Evolutionary conservation across 2,329 filamentous ascomycete species (phyloP).

Genomic region (Fusarium papillatum): DNA sequence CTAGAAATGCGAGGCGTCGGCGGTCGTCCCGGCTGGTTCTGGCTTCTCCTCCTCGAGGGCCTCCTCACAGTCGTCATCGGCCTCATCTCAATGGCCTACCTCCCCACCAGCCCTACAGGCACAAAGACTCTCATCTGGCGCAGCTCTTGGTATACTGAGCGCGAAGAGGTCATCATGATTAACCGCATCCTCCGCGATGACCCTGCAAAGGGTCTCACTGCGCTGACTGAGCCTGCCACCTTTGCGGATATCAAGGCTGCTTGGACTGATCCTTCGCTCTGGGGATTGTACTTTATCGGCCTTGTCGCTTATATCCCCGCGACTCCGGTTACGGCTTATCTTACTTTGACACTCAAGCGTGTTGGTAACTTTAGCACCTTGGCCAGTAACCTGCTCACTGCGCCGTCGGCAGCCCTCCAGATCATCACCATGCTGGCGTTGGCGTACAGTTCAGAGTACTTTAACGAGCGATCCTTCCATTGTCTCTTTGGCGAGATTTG

Average conservation of each 20-base stretch:
- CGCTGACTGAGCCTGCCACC: slow-evolving; percentile 58
- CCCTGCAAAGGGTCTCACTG: slow-evolving; percentile 65
- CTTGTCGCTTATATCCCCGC: slow-evolving; percentile 64
- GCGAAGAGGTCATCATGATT: slow-evolving; percentile 78
- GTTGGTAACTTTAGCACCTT: slow-evolving; percentile 69
- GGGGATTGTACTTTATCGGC: slow-evolving; percentile 64
- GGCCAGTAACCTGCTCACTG: slow-evolving; percentile 73
- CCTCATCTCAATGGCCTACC: slow-evolving; percentile 67
- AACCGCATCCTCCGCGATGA: slow-evolving; percentile 70
- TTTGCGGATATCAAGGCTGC: slow-evolving; percentile 58
- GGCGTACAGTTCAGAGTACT: slow-evolving; percentile 67
- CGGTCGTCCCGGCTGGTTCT: slow-evolving; percentile 67
- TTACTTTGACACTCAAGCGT: slow-evolving; percentile 68
- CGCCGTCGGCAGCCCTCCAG: slow-evolving; percentile 68
- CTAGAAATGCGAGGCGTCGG: slow-evolving; percentile 63
- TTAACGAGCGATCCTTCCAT: slow-evolving; percentile 67
- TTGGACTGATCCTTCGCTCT: slow-evolving; percentile 61
- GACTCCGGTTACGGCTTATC: slow-evolving; percentile 60
- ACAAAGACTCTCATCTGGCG: slow-evolving; percentile 73
- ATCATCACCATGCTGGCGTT: slow-evolving; percentile 68
- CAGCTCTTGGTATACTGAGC: slow-evolving; percentile 75
- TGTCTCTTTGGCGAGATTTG: slow-evolving; percentile 66
- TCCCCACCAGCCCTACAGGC: slow-evolving; percentile 74
- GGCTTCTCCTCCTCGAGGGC: slow-evolving; percentile 61
- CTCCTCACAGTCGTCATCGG: slow-evolving; percentile 66